Percentiles rank a stretch among this genome's conserved stretches.
Evolutionary conservation across 2,329 filamentous ascomycete species (phyloP).

Genomic region (Capronia americana): DNA sequence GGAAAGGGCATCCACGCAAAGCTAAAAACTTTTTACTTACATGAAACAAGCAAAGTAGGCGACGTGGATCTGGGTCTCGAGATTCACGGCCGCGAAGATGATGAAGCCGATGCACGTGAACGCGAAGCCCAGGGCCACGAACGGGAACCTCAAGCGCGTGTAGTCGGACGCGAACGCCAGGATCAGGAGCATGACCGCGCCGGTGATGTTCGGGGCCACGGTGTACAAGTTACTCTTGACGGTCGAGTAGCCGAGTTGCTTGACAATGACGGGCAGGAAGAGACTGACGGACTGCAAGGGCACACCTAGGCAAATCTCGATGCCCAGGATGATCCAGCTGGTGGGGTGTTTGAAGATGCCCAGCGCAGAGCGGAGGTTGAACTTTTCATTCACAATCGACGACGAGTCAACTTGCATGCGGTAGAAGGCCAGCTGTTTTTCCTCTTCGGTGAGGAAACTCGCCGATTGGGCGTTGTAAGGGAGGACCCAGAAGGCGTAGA

Average conservation of each 20-base stretch:
- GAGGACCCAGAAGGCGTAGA: conserved; percentile 73
- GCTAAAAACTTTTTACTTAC: neutral
- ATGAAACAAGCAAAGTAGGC: conserved; percentile 80
- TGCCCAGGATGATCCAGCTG: conserved; percentile 61
- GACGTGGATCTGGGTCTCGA: conserved; percentile 65
- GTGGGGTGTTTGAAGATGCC: conserved; percentile 61
- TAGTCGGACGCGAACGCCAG: conserved; percentile 74
- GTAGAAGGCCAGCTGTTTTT: conserved; percentile 71
- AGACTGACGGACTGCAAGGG: conserved; percentile 63
- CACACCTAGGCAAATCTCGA: conserved; percentile 66
- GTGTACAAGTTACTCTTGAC: conserved; percentile 80
- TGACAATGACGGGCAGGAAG: conserved; percentile 66
- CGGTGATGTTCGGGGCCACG: conserved; percentile 78
- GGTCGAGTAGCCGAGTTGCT: conserved; percentile 58
- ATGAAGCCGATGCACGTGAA: conserved; percentile 80
- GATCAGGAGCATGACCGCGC: conserved; percentile 73
- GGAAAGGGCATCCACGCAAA: no score
- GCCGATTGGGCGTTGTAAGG: conserved; percentile 69
- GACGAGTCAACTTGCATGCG: conserved; percentile 79
- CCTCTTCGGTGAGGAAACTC: conserved; percentile 68
- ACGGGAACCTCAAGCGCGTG: conserved; percentile 71
- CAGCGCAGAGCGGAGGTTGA: conserved; percentile 59
- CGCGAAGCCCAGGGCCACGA: conserved; percentile 74
- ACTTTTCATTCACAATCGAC: conserved; percentile 64
- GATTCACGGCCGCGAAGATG: conserved; percentile 74